These are phyloP conservation scores for Chlamydomonas sp. DNA, from an alignment of 139 green algal species.

Conservation along the genomic window DNA sequence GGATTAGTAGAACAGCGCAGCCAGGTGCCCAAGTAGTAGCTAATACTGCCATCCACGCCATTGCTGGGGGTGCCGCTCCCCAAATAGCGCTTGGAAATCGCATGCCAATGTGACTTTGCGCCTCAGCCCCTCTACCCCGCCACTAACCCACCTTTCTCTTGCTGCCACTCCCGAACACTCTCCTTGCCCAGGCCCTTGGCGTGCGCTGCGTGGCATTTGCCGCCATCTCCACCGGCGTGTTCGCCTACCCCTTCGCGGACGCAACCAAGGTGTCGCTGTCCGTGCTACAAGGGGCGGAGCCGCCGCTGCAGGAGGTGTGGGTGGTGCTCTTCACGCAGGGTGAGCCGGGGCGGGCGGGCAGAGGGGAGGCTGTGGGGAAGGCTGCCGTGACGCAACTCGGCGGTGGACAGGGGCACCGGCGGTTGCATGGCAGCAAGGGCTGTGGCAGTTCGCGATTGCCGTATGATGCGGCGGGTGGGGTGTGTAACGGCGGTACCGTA, in stretches of 20 bases:
- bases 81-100: too few species aligned
- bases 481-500: too few species aligned
- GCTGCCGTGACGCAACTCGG: not conserved
- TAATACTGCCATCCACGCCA: too few species aligned
- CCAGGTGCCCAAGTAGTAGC: not conserved
- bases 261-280: constrained; percentile 26
- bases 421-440: too few species aligned
- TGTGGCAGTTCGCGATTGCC: too few species aligned
- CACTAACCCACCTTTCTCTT: not conserved
- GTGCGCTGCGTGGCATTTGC: constrained; percentile 12
- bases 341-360: not conserved
- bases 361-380: too few species aligned
- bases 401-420: not conserved
- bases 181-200: constrained; percentile 1
- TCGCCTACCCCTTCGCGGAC: constrained; percentile 32
- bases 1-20: not conserved
- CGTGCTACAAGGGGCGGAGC: constrained; percentile 23
- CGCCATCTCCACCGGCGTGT: constrained; percentile 35
- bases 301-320: constrained; percentile 36
- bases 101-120: too few species aligned
- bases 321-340: constrained; percentile 24
- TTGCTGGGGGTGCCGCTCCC: too few species aligned
- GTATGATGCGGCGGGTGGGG: too few species aligned
- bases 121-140: too few species aligned
- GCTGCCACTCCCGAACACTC: not conserved